A percentile compares a stretch with the other conserved stretches of the same genome.
These are phyloP conservation scores for Prunus kanzakura DNA, from an alignment of 306 rosid genomes.

Conservation along the genomic window DNA sequence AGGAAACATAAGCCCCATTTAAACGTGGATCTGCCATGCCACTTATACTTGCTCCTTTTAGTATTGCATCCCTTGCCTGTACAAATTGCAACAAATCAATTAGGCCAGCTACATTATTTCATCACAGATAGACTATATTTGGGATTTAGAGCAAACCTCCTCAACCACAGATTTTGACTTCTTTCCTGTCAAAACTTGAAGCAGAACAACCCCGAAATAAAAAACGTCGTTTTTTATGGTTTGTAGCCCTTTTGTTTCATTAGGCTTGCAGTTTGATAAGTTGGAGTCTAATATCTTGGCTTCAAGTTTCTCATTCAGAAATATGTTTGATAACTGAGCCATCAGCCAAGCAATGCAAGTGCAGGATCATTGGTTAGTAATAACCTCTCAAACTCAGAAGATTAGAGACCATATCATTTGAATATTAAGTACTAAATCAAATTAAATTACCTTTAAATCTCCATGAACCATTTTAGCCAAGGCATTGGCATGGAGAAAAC, in stretches of 20 bases:
- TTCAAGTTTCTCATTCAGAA: constrained; percentile 2
- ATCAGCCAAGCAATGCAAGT: neutral
- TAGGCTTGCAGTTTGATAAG: neutral
- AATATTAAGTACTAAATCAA: neutral
- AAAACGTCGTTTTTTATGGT: neutral
- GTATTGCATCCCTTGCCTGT: neutral
- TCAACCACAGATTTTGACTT: neutral
- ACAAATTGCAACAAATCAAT: neutral
- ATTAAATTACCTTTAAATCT: neutral
- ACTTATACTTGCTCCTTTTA: neutral
- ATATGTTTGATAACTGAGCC: neutral
- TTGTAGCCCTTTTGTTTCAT: neutral
- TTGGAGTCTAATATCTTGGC: neutral
- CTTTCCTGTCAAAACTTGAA: neutral
- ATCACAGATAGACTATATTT: neutral
- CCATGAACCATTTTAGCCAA: neutral
- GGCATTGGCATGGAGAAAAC: neutral
- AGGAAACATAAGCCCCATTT: constrained; percentile 6
- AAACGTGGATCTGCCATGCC: neutral
- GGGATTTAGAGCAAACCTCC: neutral
- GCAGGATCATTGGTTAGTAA: neutral
- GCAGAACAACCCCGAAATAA: neutral
- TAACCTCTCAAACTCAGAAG: neutral
- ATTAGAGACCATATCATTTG: too few species aligned
- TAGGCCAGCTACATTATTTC: neutral